A percentile compares a stretch with the other conserved stretches of the same genome.
Conservation (phyloP, 805 yeast genomes). For the Candida ficus region DNA sequence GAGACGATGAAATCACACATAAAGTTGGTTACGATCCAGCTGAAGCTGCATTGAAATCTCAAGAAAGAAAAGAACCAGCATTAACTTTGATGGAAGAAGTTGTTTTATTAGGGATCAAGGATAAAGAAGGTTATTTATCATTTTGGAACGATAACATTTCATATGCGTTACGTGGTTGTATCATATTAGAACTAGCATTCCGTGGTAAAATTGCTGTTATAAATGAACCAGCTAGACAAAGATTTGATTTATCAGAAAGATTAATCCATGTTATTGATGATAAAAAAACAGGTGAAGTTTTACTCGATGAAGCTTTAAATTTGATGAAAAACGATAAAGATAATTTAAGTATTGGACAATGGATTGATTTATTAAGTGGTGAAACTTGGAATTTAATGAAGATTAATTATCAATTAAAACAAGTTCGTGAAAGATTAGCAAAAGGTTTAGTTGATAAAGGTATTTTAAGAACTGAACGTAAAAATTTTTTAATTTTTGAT, state of each 20-base stretch:
- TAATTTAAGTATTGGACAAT: constrained; percentile 69
- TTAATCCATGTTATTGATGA: constrained; percentile 82
- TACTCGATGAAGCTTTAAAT: constrained; percentile 88
- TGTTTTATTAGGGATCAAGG: constrained; percentile 85
- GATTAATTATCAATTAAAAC: constrained; percentile 91
- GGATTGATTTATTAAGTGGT: constrained; percentile 92
- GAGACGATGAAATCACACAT: constrained; percentile 35
- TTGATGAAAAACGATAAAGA: constrained; percentile 83
- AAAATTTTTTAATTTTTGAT: constrained; percentile 89
- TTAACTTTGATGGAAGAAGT: constrained; percentile 97
- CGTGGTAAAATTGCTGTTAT: constrained; percentile 85
- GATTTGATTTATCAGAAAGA: constrained; percentile 85
- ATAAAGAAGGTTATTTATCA: constrained; percentile 91
- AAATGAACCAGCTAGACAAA: constrained; percentile 86
- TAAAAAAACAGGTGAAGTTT: constrained; percentile 88
- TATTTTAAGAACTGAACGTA: constrained; percentile 89
- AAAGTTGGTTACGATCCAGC: constrained; percentile 80
- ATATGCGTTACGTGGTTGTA: constrained; percentile 93
- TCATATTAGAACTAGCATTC: constrained; percentile 85
- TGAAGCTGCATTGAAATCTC: constrained; percentile 33
- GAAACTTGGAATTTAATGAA: constrained; percentile 98
- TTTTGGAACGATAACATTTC: constrained; percentile 98
- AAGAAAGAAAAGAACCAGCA: constrained; percentile 48
- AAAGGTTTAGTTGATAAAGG: constrained; percentile 98
- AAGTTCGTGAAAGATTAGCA: constrained; percentile 93